Evolutionary conservation across 805 yeast genomes (phyloP), one percentile per base, ranked within the genome.

Genomic region (Starmerella kuoi): DNA sequence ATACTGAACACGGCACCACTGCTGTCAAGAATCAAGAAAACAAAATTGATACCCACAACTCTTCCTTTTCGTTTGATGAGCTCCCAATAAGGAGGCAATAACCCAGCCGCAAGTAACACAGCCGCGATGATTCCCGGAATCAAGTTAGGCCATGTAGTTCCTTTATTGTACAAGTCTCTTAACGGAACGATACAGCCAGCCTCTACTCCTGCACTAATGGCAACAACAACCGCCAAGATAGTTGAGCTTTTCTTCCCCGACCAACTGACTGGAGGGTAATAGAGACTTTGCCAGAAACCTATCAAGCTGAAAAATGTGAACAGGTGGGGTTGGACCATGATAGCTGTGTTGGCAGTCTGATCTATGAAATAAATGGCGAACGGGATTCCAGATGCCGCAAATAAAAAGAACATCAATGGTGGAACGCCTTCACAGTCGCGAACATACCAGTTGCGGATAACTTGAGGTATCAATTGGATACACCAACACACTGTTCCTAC

Each of bases 401-500:
- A 87, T 20, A 85, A 60, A 44, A 84, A 72, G 74, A 84, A 70
- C 95, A 88, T 86, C 27, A 72, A n/a, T 4, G 87, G 86, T 1
- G 94, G 95, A 8, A 87, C 62, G 0, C 97, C 96, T 22, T 77
- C 80, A 45, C 94, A 81, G 56, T 85, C 76, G 54, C 88, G 85
- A 7, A 72, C 70, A 44, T 68, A 67, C 63, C 72, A 86, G 57
- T 88, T 87, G 57, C 76, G 68, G 44, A 75, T 66, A 35, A 87
- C 77, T 56, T 83, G 97, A 2, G 96, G 96, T 1, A 86, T 68
- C 49, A 88, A 64, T 62, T 88, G 96, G 49, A 87, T 65, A 60
- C 96, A 87, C 96, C 96, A 88, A 44, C 82, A 70, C 2, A 87
- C 76, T 0, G 97, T 88, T 5, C 95, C 96, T 1, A 83, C 67